These are phyloP conservation scores for Haplosporangium sp. DNA, from an alignment of 371 early-diverging fungal genomes.

Conservation along the genomic window DNA sequence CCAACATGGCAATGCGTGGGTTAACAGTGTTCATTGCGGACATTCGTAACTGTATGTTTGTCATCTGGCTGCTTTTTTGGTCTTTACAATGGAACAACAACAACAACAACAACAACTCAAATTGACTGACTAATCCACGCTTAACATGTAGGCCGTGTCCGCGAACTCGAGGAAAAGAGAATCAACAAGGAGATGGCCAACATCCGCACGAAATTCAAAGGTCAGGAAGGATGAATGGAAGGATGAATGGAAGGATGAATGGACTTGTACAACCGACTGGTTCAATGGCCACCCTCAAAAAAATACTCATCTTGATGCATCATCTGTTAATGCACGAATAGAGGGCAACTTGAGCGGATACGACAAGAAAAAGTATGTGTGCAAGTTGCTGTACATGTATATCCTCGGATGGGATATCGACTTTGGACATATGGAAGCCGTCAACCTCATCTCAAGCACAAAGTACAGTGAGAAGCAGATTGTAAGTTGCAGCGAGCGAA, in stretches of 20 bases:
- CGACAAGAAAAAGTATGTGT: slow-evolving; percentile 98
- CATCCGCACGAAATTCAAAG: slow-evolving; percentile 97
- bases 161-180: slow-evolving; percentile 96
- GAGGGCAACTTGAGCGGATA: slow-evolving; percentile 93
- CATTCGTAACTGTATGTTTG: slow-evolving; percentile 63
- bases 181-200: slow-evolving; percentile 99
- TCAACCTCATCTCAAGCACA: slow-evolving; percentile 86
- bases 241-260: not conserved
- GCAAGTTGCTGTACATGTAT: slow-evolving; percentile 98
- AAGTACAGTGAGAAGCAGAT: slow-evolving; percentile 98
- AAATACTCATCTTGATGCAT: not conserved
- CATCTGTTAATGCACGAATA: slow-evolving; percentile 38
- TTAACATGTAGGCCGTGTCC: slow-evolving; percentile 84
- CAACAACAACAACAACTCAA: not conserved
- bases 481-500: slow-evolving; percentile 60
- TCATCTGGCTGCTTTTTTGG: not conserved
- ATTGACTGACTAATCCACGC: not conserved
- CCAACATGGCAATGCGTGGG: slow-evolving; percentile 75
- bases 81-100: not conserved
- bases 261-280: not conserved
- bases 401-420: slow-evolving; percentile 98
- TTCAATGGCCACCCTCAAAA: not conserved
- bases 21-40: slow-evolving; percentile 92
- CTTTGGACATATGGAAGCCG: slow-evolving; percentile 97
- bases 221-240: slow-evolving; percentile 45